phyloP scores from a whole-genome alignment of 106 monocot species.

The Vanilla planifolia region DNA sequence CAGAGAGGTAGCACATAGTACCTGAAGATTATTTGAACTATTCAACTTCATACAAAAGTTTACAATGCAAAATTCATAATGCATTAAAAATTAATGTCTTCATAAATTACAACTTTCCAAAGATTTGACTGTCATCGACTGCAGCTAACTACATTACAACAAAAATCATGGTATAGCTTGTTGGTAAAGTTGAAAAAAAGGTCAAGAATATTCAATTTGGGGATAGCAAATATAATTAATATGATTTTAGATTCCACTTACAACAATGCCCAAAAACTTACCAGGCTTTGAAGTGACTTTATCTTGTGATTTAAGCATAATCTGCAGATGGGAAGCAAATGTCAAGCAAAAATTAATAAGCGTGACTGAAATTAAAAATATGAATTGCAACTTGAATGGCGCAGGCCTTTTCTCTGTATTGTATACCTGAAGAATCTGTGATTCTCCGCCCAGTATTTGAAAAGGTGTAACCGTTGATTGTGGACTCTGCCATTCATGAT shows the following conservation, averaged over 20 bases:
- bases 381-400: neutral
- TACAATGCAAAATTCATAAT: neutral
- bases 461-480: constrained; percentile 66
- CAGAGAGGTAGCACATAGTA: constrained; percentile 88
- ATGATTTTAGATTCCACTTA: neutral
- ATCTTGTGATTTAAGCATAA: constrained; percentile 91
- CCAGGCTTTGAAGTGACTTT: constrained; percentile 88
- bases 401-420: neutral
- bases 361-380: neutral
- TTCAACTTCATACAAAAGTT: neutral
- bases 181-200: too few species aligned
- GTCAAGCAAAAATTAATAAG: neutral
- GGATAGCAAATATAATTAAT: neutral
- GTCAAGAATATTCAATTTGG: too few species aligned
- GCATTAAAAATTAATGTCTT: too few species aligned
- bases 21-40: constrained; percentile 26
- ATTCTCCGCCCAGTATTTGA: constrained; percentile 92
- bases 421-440: constrained; percentile 88
- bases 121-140: too few species aligned
- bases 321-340: constrained; percentile 35
- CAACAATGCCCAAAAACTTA: constrained; percentile 17
- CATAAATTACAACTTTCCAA: constrained; percentile 9
- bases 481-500: constrained; percentile 43
- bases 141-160: too few species aligned
- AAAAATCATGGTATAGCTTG: too few species aligned